These are phyloP conservation scores for Dendrobium officinale DNA, from an alignment of 106 monocot genomes.

Conservation along the genomic window DNA sequence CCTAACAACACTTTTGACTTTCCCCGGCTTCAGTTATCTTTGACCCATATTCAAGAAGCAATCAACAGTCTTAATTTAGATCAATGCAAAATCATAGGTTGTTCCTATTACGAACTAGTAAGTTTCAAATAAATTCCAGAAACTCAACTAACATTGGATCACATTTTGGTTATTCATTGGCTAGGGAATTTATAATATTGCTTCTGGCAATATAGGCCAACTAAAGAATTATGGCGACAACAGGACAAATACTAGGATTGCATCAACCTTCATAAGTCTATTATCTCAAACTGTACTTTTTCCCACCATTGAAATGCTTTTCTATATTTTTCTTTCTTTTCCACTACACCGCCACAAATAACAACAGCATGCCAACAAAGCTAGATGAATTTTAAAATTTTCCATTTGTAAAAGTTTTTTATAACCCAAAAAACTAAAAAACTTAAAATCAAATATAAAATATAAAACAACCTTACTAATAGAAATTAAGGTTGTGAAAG, in stretches of 20 bases:
- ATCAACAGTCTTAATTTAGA: background rate
- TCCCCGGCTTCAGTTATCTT: background rate
- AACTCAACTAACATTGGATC: background rate
- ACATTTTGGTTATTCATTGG: background rate
- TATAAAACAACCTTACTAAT: background rate
- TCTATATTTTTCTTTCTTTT: background rate
- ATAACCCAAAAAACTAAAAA: background rate
- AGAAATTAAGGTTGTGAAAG: background rate
- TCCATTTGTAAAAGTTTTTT: background rate
- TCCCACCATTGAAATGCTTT: background rate
- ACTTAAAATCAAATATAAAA: background rate
- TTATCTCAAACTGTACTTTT: too few relatives aligned
- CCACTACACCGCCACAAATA: background rate
- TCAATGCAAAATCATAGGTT: background rate
- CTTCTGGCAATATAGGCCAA: background rate
- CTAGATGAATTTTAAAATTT: background rate
- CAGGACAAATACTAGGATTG: too few relatives aligned
- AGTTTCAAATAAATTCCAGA: background rate
- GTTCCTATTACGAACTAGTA: background rate
- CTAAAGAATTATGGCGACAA: background rate
- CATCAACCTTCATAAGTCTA: too few relatives aligned
- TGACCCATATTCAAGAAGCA: background rate
- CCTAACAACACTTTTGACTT: too few relatives aligned
- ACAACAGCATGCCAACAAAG: background rate
- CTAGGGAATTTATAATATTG: background rate